A percentile compares a stretch with the other conserved stretches of the same genome.
These are phyloP conservation scores for Melampsora americana DNA, from an alignment of 1,284 basidiomycete species.

Conservation along the genomic window DNA sequence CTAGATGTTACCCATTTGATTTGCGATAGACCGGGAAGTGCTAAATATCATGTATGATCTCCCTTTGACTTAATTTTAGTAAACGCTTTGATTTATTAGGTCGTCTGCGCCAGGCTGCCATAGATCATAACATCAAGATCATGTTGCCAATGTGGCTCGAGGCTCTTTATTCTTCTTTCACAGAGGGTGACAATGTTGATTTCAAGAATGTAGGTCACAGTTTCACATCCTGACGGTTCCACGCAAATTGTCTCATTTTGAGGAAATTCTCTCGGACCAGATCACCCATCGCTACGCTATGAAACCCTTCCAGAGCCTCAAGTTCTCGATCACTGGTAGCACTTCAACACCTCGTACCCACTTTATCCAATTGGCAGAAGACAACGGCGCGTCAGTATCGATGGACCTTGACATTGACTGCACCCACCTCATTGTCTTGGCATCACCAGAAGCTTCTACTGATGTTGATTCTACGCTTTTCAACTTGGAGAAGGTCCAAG, in stretches of 20 bases:
- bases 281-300: slow-evolving; percentile 30
- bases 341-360: slow-evolving; percentile 20
- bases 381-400: slow-evolving; percentile 32
- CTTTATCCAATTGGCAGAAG: slow-evolving; percentile 38
- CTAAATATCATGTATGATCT: slow-evolving; percentile 37
- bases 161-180: slow-evolving; percentile 41
- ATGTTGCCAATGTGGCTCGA: slow-evolving; percentile 43
- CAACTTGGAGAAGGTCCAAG: slow-evolving; percentile 36
- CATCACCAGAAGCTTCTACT: slow-evolving; percentile 12
- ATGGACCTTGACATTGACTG: slow-evolving; percentile 31
- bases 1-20: slow-evolving; percentile 40
- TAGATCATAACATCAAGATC: slow-evolving; percentile 21
- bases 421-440: slow-evolving; percentile 40
- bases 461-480: slow-evolving; percentile 29
- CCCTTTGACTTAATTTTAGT: neutral
- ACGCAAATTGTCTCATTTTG: too few relatives aligned
- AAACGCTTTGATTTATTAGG: neutral
- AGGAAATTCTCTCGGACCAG: neutral
- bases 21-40: slow-evolving; percentile 40
- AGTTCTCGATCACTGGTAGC: slow-evolving; percentile 33
- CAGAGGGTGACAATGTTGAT: slow-evolving; percentile 36
- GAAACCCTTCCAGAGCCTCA: slow-evolving; percentile 38
- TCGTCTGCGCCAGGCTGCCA: slow-evolving; percentile 27
- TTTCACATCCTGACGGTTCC: neutral
- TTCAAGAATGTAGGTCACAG: slow-evolving; percentile 24